Base-by-base conservation (phyloP, 1,139 yeast species). In the Saccharomyces pastorianus region DNA sequence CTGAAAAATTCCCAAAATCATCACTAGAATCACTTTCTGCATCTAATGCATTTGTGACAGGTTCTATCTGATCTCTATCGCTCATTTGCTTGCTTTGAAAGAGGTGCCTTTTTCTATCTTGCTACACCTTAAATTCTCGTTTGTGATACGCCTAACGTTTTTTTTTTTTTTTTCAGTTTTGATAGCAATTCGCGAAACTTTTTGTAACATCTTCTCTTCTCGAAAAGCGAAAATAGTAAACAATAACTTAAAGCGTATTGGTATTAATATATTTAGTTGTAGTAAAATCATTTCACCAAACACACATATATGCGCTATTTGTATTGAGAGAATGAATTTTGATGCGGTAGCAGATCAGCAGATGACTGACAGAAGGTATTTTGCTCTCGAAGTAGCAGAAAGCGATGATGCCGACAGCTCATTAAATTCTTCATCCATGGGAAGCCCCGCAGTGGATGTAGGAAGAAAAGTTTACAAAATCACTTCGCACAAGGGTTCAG, bases 1-100 rank as follows among this genome's bases (percentile, higher is more conserved):
- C 69, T n/a, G 68, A 65, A 50, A 66, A 67, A 48, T 61, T 65
- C 25, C 70, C 71, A 55, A 66, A 67, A 54, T 65, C 70, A 32
- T 66, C 64, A 38, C 44, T 38, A 17, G 44, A 17, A 47, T 58
- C 64, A 47, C 62, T 60, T 23, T 56, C 62, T 49, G 54, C 56
- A 1, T 50, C 52, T 14, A 29, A 41, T 14, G 44, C 28, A 27
- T 17, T 48, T n/a, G 28, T 31, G 11, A 9, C 20, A 27, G 20
- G 25, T 7, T 23, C 25, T 26, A 8, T 14, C 25, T 20, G 29
- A 17, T 51, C 48, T 14, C n/a, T 28, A 38, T 47, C 38, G 26
- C 28, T 42, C 47, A 52, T 29, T 28, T 20, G 13, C 38, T 2
- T 42, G 31, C 20, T 28, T 34, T 46, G 9, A 26, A 9, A 48